A percentile compares a stretch with the other conserved stretches of the same genome.
These are phyloP conservation scores for Rhytidiadelphus loreus DNA, from an alignment of 225 moss, liverwort and hornwort genomes.

Conservation along the genomic window DNA sequence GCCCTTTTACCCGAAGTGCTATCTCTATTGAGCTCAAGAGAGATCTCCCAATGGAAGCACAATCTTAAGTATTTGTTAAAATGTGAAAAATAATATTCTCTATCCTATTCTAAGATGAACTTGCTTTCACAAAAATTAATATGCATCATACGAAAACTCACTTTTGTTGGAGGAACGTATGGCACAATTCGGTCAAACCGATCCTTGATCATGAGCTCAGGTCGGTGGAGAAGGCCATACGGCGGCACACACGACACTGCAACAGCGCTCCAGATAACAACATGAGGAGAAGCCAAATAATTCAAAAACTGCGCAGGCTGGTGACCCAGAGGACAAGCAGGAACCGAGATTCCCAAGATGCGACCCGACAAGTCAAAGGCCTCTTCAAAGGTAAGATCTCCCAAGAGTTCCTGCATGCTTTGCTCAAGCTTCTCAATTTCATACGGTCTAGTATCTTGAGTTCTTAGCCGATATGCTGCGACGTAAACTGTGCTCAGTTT, in stretches of 20 bases:
- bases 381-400: constrained; percentile 58
- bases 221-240: constrained; percentile 22
- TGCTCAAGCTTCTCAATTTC: constrained; percentile 52
- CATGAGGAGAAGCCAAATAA: constrained; percentile 54
- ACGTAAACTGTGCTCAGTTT: constrained; percentile 36
- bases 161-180: constrained; percentile 25
- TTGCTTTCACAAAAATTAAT: neutral
- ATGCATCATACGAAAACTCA: neutral
- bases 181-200: constrained; percentile 26
- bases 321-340: constrained; percentile 22
- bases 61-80: neutral
- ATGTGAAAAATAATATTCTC: neutral
- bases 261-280: constrained; percentile 62
- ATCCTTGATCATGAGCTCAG: constrained; percentile 56
- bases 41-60: neutral
- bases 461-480: constrained; percentile 33
- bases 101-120: neutral
- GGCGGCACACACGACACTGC: constrained; percentile 46
- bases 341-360: constrained; percentile 35
- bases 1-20: neutral
- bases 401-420: constrained; percentile 52
- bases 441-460: constrained; percentile 23
- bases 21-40: neutral
- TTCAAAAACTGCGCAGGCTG: constrained; percentile 43
- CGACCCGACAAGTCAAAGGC: constrained; percentile 55